These are phyloP conservation scores for Fusarium sp. DNA, from an alignment of 2,329 filamentous ascomycete species.

Conservation along the genomic window DNA sequence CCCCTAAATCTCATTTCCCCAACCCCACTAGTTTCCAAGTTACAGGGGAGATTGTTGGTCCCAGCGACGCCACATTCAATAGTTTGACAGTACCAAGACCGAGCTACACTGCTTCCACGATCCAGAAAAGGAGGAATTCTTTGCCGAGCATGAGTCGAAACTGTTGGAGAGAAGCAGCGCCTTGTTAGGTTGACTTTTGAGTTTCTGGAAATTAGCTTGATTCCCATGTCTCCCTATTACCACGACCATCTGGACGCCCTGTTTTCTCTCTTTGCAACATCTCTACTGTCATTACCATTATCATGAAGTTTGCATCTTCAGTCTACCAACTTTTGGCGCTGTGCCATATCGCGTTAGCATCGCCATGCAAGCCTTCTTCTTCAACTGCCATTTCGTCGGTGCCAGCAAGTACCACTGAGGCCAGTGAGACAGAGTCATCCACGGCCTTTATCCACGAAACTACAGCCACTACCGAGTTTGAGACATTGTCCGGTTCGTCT, in stretches of 20 bases:
- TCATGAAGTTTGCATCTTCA: background rate
- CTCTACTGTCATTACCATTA: background rate
- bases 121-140: background rate
- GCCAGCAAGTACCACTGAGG: background rate
- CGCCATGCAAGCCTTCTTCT: background rate
- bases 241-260: no score
- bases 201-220: background rate
- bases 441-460: background rate
- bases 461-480: background rate
- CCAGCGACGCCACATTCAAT: background rate
- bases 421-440: background rate
- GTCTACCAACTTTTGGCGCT: background rate
- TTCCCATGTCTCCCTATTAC: no score
- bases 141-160: no score
- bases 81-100: background rate
- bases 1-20: background rate
- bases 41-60: background rate
- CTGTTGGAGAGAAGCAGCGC: background rate
- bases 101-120: background rate
- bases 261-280: background rate
- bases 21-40: background rate
- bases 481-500: background rate
- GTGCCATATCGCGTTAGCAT: background rate
- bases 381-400: background rate
- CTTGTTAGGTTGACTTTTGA: background rate